A percentile compares a stretch with the other conserved stretches of the same genome.
phyloP scores from a whole-genome alignment of 768 basidiomycete genomes.

The Suillus alpinus region DNA sequence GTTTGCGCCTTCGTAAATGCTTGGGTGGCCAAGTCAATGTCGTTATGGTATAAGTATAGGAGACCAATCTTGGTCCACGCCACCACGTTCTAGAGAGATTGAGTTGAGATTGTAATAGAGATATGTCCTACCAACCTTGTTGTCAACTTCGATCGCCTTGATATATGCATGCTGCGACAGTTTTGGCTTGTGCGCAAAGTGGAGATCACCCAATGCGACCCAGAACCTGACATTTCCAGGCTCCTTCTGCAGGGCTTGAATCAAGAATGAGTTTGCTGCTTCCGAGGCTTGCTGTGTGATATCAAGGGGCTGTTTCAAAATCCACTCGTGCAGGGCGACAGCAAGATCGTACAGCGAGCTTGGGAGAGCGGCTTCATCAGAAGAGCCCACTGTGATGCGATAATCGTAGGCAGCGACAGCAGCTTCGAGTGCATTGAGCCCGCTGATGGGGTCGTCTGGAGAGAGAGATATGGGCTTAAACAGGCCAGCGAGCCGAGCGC shows the following conservation, averaged over 20 bases:
- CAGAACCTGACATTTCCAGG: slow-evolving; percentile 74
- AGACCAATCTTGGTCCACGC: slow-evolving; percentile 90
- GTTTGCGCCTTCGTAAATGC: slow-evolving; percentile 86
- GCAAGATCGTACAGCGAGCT: slow-evolving; percentile 78
- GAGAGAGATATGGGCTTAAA: slow-evolving; percentile 32
- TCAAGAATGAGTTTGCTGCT: slow-evolving; percentile 52
- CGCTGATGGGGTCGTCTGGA: slow-evolving; percentile 23
- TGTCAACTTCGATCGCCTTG: slow-evolving; percentile 80
- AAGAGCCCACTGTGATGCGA: slow-evolving; percentile 53
- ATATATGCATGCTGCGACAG: slow-evolving; percentile 91
- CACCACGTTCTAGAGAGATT: slow-evolving; percentile 52
- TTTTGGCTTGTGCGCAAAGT: slow-evolving; percentile 64
- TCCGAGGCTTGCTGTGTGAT: slow-evolving; percentile 30
- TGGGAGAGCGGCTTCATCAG: slow-evolving; percentile 47
- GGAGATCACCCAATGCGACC: slow-evolving; percentile 75
- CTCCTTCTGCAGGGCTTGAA: slow-evolving; percentile 71
- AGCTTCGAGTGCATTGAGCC: slow-evolving; percentile 43
- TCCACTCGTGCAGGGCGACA: slow-evolving; percentile 54
- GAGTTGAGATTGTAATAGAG: slow-evolving; percentile 2
- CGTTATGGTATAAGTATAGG: slow-evolving; percentile 76
- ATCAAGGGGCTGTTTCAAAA: slow-evolving; percentile 25
- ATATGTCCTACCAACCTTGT: slow-evolving; percentile 57
- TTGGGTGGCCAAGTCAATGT: slow-evolving; percentile 80
- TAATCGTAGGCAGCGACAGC: slow-evolving; percentile 61
- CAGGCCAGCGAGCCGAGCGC: slow-evolving; percentile 41